Evolutionary conservation across 176 grass and related monocot genomes (phyloP), one percentile per base, ranked within the genome.

Genomic region (Luzula sylvatica): DNA sequence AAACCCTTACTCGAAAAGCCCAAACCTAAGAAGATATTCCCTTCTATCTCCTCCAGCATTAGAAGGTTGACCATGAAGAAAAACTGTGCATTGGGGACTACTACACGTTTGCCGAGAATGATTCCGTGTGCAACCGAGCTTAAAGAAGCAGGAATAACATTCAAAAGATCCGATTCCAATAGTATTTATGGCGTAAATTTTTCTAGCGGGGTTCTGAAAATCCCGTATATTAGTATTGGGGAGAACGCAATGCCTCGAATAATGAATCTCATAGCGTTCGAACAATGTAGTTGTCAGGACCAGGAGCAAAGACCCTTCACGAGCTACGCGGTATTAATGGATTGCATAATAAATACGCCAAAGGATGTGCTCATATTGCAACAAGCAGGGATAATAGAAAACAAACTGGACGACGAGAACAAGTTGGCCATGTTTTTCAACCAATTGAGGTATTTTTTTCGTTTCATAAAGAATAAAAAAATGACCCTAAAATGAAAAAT

Each of bases 301-400:
- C 42, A 63, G 59, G 20, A 63, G 29, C 24, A 32, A 13, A 63
- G 27, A 18, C 59, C 59, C 43, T 44, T 63, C 42, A 48, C 59
- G 13, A 63, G 59, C 42, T 63, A 63, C 28, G 59, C 59, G 11
- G 59, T 63, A 14, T 63, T 63, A 41, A 63, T 63, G 59, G 59
- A 63, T 63, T 63, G 59, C 59, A 63, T 63, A 4, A 44, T 63
- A 15, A 63, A 63, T 18, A 63, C 42, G 0, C 42, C 59, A 44
- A 48, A 15, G 46, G 59, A 68, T 42, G 65, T 56, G 20, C 9
- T 55, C 20, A 68, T 68, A 56, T 20, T 68, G 23, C 65, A 54
- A 23, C 46, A 44, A 13, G 11, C 32, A 7, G 65, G 18, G 17
- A 43, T 68, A 18, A 41, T 68, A 28, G 65, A 68, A 35, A 68